Base-by-base conservation (phyloP, 371 early-diverging fungal species). In the Blakeslea trispora region DNA sequence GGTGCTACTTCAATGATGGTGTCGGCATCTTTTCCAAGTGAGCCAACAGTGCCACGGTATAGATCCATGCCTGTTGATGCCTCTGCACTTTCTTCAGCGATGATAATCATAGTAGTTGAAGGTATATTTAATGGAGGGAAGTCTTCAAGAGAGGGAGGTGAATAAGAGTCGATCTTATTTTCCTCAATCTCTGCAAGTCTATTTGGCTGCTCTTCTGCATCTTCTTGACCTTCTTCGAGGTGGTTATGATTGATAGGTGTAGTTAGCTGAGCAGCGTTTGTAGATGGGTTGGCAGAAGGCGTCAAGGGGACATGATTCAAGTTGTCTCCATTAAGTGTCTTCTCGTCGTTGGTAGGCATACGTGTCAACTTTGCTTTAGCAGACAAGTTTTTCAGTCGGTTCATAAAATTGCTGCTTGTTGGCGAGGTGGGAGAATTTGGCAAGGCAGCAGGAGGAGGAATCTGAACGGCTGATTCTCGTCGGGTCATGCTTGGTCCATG, bases 11-110 rank as follows among this genome's bases (percentile, higher is more conserved):
- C 57, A 13, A 70, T 61, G 32, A 84, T 69, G 5, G 61, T 56
- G 19, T 79, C 79, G 6, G 68, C 61, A 45, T 85, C 85, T 13
- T 71, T 59, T 0, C 76, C 88, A 46, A 83, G 53, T 0, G 81
- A 66, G 1, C 74, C 86, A 2, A 89, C 79, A 11, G 85, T 85
- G 21, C 91, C 90, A 41, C 89, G 83, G 62, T 90, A 92, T 28
- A 88, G 60, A 56, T 91, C 90, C 53, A 92, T 78, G 24, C 82
- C 85, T 13, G 84, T 83, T 0, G 89, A 85, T n/a, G 89, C 91
- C 45, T 92, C 92, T 8, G 84, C 78, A 13, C 87, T 86, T 52
- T 92, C 92, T 66, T 92, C 93, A 3, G 88, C 83, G 22, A 93
- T 80, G 28, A 90, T 79, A 2, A 95, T 74, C 5, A 85, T 83